These are phyloP conservation scores for Fusarium paranaense DNA, from an alignment of 2,329 filamentous ascomycete genomes.

Conservation along the genomic window DNA sequence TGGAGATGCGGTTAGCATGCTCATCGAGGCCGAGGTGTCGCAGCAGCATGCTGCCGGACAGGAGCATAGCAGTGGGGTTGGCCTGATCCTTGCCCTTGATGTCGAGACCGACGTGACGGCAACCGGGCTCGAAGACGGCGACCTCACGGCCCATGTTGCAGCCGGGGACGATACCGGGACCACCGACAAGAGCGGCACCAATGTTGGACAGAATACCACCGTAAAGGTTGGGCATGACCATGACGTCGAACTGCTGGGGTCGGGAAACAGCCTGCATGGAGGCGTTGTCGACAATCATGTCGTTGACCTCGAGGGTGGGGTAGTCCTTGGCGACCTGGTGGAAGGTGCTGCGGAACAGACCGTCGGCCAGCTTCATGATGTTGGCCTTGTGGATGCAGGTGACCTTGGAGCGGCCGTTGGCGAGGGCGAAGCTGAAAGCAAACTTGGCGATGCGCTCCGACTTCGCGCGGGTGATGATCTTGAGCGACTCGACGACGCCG, in stretches of 20 bases:
- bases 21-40: constrained; percentile 97
- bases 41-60: constrained; percentile 96
- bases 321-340: constrained; percentile 94
- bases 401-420: constrained; percentile 99
- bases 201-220: constrained; percentile 99
- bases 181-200: constrained; percentile 94
- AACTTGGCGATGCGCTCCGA: constrained; percentile 99
- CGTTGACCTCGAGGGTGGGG: constrained; percentile 93
- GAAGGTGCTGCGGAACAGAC: constrained; percentile 98
- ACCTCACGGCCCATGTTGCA: constrained; percentile 99
- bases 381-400: constrained; percentile 99
- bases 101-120: constrained; percentile 98
- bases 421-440: constrained; percentile 95
- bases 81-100: constrained; percentile 99
- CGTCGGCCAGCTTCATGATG: constrained; percentile 99
- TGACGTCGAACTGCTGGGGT: constrained; percentile 98
- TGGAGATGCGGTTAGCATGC: constrained; percentile 97
- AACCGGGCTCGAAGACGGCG: constrained; percentile 98
- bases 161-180: constrained; percentile 95
- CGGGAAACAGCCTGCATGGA: constrained; percentile 98
- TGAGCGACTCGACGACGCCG: constrained; percentile 98
- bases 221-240: constrained; percentile 99
- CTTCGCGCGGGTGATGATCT: constrained; percentile 99
- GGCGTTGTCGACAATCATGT: constrained; percentile 99
- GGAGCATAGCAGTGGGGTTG: constrained; percentile 95